These are phyloP conservation scores for Solanum chacoense DNA, from an alignment of 305 asterid genomes.

Conservation along the genomic window DNA sequence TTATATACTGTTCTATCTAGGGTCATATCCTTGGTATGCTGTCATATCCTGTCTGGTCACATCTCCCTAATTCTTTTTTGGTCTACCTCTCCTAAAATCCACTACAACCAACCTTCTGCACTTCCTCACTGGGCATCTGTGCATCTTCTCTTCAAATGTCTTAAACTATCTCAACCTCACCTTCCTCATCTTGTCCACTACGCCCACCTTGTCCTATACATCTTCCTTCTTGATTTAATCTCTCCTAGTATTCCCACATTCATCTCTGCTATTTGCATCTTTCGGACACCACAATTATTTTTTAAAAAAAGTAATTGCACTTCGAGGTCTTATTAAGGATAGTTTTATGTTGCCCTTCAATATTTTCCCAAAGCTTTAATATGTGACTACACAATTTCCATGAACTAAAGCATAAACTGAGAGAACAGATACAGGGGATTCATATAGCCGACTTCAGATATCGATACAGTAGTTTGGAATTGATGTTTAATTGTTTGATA, in stretches of 20 bases:
- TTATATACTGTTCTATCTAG: neutral
- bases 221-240: neutral
- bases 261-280: neutral
- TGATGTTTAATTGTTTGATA: neutral
- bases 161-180: neutral
- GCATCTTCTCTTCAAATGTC: neutral
- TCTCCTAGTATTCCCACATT: neutral
- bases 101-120: neutral
- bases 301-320: neutral
- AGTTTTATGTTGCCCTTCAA: neutral
- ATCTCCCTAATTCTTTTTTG: neutral
- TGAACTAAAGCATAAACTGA: neutral
- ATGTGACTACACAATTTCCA: neutral
- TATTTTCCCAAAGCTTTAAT: neutral
- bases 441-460: neutral
- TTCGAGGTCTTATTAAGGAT: neutral
- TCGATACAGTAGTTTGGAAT: neutral
- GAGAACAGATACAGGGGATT: neutral
- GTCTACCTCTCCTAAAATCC: neutral
- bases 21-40: neutral
- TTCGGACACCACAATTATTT: neutral
- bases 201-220: neutral
- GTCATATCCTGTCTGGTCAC: neutral
- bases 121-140: neutral
- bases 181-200: neutral